phyloP scores from a whole-genome alignment of 495 filamentous ascomycete genomes.

The Penicillium tannophilum region DNA sequence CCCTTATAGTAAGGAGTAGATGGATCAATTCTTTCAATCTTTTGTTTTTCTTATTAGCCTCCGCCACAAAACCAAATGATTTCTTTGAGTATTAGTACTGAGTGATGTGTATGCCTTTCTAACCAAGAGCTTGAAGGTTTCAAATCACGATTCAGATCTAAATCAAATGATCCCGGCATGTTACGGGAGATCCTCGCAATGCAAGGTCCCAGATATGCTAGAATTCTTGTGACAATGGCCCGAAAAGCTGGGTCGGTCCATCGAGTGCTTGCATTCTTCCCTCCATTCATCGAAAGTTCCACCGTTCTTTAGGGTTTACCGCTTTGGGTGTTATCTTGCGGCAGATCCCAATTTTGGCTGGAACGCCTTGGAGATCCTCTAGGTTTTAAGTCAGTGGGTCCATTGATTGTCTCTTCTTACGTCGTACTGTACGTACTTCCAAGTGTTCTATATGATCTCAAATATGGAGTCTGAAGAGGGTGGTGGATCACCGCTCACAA shows the following conservation, averaged over 20 bases:
- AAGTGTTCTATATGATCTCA: neutral
- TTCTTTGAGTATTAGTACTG: too few relatives aligned
- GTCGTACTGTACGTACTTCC: too few relatives aligned
- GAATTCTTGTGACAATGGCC: neutral
- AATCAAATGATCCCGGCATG: conserved; percentile 4
- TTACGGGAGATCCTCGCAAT: neutral
- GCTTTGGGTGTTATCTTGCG: conserved; percentile 17
- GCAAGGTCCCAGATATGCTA: conserved; percentile 7
- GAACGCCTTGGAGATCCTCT: too few relatives aligned
- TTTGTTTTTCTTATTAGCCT: too few relatives aligned
- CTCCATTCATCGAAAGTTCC: conserved; percentile 24
- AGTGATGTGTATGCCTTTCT: too few relatives aligned
- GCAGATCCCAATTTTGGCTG: conserved; percentile 8
- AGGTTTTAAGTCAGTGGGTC: too few relatives aligned
- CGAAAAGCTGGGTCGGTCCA: conserved; percentile 1
- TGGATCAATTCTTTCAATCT: too few relatives aligned
- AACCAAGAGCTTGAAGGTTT: too few relatives aligned
- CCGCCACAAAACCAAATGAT: too few relatives aligned
- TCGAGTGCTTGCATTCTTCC: conserved; percentile 20
- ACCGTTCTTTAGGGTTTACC: conserved; percentile 9
- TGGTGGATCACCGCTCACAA: neutral
- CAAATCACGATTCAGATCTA: neutral
- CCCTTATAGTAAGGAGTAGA: too few relatives aligned
- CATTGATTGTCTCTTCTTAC: too few relatives aligned
- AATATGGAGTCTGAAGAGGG: neutral